Evolutionary conservation across 2,329 filamentous ascomycete genomes (phyloP).

Genomic region (Dothideomycetes sp.): DNA sequence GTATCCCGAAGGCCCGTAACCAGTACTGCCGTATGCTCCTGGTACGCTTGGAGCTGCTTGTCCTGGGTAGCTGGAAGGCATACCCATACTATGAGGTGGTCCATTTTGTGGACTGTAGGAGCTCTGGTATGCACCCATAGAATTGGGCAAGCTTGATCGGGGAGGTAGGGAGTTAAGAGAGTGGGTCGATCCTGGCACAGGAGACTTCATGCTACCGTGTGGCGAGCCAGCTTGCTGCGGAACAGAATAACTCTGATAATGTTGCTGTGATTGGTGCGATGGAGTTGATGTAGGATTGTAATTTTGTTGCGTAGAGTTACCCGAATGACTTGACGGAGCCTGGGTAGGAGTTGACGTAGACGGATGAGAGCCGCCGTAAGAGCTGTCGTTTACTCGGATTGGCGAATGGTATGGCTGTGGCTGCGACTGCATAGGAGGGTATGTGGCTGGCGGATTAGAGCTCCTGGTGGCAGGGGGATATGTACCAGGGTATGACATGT

Average conservation of each 20-base stretch:
- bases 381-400: conserved; percentile 4
- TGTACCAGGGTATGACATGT: background rate
- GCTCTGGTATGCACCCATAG: conserved; percentile 3
- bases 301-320: background rate
- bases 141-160: conserved; percentile 3
- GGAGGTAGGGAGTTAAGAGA: conserved; percentile 1
- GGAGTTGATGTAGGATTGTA: background rate
- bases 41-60: background rate
- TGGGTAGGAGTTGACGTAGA: background rate
- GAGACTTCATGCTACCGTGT: background rate
- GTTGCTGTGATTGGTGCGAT: background rate
- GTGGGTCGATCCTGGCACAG: background rate
- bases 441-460: background rate
- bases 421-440: conserved; percentile 4
- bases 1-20: background rate
- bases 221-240: background rate
- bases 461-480: background rate
- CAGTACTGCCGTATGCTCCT: background rate
- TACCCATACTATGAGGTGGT: conserved; percentile 2
- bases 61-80: conserved; percentile 1
- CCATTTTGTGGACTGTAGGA: conserved; percentile 3
- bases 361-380: background rate
- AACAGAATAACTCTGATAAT: background rate
- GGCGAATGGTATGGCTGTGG: conserved; percentile 5
- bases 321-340: background rate